Conservation (phyloP, 805 yeast species). For the Pichia eremophila region DNA sequence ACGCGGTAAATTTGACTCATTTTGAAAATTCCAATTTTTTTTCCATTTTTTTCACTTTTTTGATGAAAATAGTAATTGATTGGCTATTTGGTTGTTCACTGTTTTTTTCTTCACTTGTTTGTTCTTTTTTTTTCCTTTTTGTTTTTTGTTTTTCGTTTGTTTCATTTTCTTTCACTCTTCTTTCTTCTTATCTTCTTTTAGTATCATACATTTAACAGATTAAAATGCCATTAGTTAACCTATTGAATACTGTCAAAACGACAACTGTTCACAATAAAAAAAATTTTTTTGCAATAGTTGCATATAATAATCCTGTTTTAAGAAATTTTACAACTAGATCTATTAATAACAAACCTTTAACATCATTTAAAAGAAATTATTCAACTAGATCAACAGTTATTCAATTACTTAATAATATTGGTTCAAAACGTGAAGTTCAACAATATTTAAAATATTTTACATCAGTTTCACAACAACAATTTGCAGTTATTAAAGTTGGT, state of each 20-base stretch:
- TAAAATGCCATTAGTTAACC: conserved; percentile 5
- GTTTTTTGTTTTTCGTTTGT: neutral
- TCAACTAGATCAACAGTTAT: conserved; percentile 92
- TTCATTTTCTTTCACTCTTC: neutral
- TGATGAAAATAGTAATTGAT: too few species aligned
- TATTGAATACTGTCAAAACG: conserved; percentile 1
- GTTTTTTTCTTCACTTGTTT: neutral
- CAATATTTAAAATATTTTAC: conserved; percentile 95
- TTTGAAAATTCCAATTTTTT: neutral
- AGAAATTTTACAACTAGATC: neutral
- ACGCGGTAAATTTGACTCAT: conserved; percentile 12
- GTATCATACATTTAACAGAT: too few species aligned
- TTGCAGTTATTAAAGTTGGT: conserved; percentile 97
- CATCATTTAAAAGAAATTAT: conserved; percentile 16
- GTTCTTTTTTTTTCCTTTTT: neutral
- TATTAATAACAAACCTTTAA: neutral
- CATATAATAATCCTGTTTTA: conserved; percentile 1
- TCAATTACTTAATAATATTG: conserved; percentile 89
- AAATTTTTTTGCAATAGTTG: conserved; percentile 5
- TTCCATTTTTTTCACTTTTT: neutral
- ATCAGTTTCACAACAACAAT: conserved; percentile 91
- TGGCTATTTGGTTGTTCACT: neutral
- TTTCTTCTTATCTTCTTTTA: neutral
- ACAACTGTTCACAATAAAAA: neutral
- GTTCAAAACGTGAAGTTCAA: conserved; percentile 96